Evolutionary conservation across 176 grass and related monocot species (phyloP), one percentile per base, ranked within the genome.

Genomic region (Alopecurus myosuroides): DNA sequence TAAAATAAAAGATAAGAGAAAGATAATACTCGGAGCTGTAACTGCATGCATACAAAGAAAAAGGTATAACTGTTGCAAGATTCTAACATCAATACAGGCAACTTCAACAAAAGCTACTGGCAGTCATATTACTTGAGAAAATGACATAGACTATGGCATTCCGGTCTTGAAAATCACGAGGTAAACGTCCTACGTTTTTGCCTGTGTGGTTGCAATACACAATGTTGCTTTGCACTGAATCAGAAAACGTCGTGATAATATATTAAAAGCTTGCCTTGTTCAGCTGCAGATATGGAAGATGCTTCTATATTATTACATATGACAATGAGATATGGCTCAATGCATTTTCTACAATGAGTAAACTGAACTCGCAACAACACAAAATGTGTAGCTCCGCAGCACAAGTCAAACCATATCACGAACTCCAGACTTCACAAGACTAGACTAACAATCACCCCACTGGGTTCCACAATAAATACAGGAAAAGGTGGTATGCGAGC

Each of bases 1-100:
- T 78, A 22, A 83, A 75, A 51, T 10, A n/a, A 1, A 72, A 73
- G 45, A 65, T 44, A 72, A 82, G 34, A 82, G 34, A 67, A n/a
- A 48, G 29, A 49, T 60, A 25, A 48, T 25, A 40, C 45, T 42
- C 25, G 13, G 25, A 28, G 63, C n/a, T 51, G 66, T 30, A 84
- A 84, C 56, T 50, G 28, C 28, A 62, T 81, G 23, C 25, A 28
- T 42, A 23, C 11, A 9, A 53, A 22, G 58, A 74, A 56, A 25
- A 45, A 9, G 20, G 3, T 1, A 19, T 12, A 17, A 55, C 11
- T 22, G 19, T 37, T 77, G 49, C n/a, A 23, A 52, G 55, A 19
- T 7, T 66, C 8, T 56, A 56, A 55, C 65, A 44, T 20, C 18
- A 45, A 68, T 41, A 77, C 22, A 58, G n/a, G 70, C 36, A 42